A percentile compares a stretch with the other conserved stretches of the same genome.
phyloP scores from a whole-genome alignment of 1,284 basidiomycete species.

The Apiotrichum montevideense region DNA sequence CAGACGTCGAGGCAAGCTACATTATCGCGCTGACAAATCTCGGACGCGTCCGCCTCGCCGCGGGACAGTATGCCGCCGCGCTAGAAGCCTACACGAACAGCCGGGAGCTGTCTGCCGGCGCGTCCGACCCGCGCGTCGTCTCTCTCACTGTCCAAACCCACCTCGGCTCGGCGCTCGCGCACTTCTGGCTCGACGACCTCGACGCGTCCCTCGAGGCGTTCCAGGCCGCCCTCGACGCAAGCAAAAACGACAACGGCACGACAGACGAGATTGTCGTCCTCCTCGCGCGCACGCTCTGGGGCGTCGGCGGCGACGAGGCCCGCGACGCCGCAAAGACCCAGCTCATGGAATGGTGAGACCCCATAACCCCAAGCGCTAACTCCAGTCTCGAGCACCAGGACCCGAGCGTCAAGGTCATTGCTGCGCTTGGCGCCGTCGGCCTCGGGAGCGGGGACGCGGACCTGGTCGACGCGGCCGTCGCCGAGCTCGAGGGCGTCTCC shows the following conservation, averaged over 20 bases:
- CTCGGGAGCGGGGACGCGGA: constrained; percentile 69
- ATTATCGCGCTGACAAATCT: constrained; percentile 76
- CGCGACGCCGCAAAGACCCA: constrained; percentile 71
- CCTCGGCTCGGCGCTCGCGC: constrained; percentile 64
- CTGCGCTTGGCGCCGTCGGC: constrained; percentile 77
- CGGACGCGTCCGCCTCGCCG: constrained; percentile 66
- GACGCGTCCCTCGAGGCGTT: constrained; percentile 60
- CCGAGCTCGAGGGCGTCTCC: constrained; percentile 58
- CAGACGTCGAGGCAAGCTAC: constrained; percentile 68
- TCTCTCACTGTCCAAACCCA: constrained; percentile 54
- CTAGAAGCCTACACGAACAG: constrained; percentile 67
- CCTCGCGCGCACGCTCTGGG: constrained; percentile 75
- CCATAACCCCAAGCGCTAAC: neutral
- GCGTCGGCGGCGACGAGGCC: constrained; percentile 65
- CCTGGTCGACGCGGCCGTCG: constrained; percentile 77
- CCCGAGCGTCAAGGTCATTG: constrained; percentile 62
- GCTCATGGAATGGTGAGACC: constrained; percentile 70
- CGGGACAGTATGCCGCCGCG: constrained; percentile 57
- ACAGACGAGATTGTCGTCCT: constrained; percentile 68
- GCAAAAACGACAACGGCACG: constrained; percentile 50
- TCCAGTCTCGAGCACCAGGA: constrained; percentile 58
- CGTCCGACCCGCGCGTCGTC: constrained; percentile 24
- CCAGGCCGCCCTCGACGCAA: constrained; percentile 59
- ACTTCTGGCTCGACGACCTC: constrained; percentile 61
- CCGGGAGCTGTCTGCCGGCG: constrained; percentile 56